Conservation (phyloP, 768 basidiomycete genomes). For the Coprinopsis cinerea region DNA sequence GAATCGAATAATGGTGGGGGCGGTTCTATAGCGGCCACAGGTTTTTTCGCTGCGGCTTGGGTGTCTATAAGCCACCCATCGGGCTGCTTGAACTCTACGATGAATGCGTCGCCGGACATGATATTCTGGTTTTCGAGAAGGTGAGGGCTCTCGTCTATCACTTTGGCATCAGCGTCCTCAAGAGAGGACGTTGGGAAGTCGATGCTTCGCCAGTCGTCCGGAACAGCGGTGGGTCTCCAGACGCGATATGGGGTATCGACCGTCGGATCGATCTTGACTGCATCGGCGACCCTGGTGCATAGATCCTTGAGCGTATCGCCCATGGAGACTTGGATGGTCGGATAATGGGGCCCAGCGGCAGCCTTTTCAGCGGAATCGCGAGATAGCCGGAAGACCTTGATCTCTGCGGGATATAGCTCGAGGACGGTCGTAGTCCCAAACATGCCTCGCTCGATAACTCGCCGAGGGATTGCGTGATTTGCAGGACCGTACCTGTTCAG, state of each 20-base stretch:
- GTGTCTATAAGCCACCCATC: slow-evolving; percentile 53
- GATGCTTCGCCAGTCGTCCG: slow-evolving; percentile 29
- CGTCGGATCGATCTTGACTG: slow-evolving; percentile 26
- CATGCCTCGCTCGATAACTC: slow-evolving; percentile 57
- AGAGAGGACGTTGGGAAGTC: slow-evolving; percentile 31
- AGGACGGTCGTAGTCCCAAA: slow-evolving; percentile 41
- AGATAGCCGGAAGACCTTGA: slow-evolving; percentile 51
- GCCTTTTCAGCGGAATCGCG: slow-evolving; percentile 20
- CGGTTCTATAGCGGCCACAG: slow-evolving; percentile 18
- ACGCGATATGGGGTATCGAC: slow-evolving; percentile 43
- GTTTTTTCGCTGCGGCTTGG: slow-evolving; percentile 14
- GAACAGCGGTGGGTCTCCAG: slow-evolving; percentile 50
- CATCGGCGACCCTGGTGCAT: slow-evolving; percentile 33
- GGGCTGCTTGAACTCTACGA: slow-evolving; percentile 65
- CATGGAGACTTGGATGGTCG: slow-evolving; percentile 42
- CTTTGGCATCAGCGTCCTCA: slow-evolving; percentile 25
- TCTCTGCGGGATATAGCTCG: slow-evolving; percentile 66
- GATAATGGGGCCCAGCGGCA: slow-evolving; percentile 23
- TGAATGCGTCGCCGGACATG: slow-evolving; percentile 60
- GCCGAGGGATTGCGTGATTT: slow-evolving; percentile 51
- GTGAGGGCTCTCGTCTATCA: slow-evolving; percentile 40
- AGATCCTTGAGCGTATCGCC: slow-evolving; percentile 44
- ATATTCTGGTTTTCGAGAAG: slow-evolving; percentile 56
- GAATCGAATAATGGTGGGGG: slow-evolving; percentile 51
- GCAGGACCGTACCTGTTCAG: slow-evolving; percentile 65